phyloP scores from a whole-genome alignment of 2,329 filamentous ascomycete species.

The Microcyclospora pomicola region DNA sequence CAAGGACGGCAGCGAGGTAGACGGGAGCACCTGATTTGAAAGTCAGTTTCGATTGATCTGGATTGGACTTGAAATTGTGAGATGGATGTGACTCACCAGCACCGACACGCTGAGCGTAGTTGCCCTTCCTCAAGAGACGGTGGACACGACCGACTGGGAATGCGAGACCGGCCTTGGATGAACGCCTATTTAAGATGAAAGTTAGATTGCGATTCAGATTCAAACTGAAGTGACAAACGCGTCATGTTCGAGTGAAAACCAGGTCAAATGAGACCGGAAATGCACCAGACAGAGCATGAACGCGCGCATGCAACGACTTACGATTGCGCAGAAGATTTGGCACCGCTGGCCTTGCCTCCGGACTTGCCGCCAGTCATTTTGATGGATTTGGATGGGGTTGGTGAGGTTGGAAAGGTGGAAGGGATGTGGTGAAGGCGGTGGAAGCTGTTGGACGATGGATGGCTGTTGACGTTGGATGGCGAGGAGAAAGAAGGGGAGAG shows the following conservation, averaged over 20 bases:
- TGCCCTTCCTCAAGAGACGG: constrained; percentile 96
- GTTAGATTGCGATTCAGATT: constrained; percentile 28
- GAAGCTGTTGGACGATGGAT: constrained; percentile 13
- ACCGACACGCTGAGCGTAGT: constrained; percentile 99
- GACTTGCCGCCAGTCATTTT: constrained; percentile 99
- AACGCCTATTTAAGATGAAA: constrained; percentile 52
- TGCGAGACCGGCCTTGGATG: constrained; percentile 96
- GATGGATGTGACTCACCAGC: constrained; percentile 46
- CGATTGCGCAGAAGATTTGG: constrained; percentile 95
- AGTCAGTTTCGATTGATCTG: constrained; percentile 13
- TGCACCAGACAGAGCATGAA: too few relatives aligned
- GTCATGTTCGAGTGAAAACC: constrained; percentile 22
- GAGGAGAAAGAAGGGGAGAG: constrained; percentile 14
- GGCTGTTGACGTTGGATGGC: constrained; percentile 26
- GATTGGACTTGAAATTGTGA: background rate
- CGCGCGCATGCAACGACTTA: constrained; percentile 41
- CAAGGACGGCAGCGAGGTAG: constrained; percentile 92
- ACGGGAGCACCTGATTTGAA: constrained; percentile 58
- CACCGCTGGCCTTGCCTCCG: constrained; percentile 97
- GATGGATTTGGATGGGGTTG: constrained; percentile 35
- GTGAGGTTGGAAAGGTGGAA: constrained; percentile 24
- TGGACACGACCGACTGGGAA: constrained; percentile 99
- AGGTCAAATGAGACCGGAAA: constrained; percentile 24
- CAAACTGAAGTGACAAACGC: constrained; percentile 13
- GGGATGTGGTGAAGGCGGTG: constrained; percentile 16